phyloP scores from a whole-genome alignment of 768 basidiomycete species.

The Hygrocybe punicea region DNA sequence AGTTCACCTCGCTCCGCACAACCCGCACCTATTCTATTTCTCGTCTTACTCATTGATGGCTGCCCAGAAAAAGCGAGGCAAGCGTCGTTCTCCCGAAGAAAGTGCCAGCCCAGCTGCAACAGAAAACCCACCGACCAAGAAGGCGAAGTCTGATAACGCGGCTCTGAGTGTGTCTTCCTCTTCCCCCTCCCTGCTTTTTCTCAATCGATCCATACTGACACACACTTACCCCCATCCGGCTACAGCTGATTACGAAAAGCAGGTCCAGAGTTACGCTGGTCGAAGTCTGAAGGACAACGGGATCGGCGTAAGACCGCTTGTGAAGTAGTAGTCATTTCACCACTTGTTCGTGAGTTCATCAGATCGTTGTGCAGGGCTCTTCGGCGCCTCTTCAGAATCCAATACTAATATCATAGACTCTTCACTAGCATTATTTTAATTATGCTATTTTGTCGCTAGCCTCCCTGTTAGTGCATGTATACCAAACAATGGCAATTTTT shows the following conservation, averaged over 20 bases:
- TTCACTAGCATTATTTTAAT: neutral
- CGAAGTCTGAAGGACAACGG: slow-evolving; percentile 43
- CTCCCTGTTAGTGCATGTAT: neutral
- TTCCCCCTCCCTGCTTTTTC: neutral
- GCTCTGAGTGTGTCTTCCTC: slow-evolving; percentile 30
- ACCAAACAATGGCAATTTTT: neutral
- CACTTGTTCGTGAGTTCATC: neutral
- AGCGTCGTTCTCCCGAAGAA: slow-evolving; percentile 48
- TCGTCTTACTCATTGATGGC: neutral
- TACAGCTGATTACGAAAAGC: slow-evolving; percentile 40
- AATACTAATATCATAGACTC: neutral
- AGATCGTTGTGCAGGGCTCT: slow-evolving; percentile 5
- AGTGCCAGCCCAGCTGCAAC: slow-evolving; percentile 24
- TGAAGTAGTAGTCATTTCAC: slow-evolving; percentile 32
- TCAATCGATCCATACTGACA: neutral
- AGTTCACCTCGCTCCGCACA: slow-evolving; percentile 22
- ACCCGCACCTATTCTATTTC: neutral
- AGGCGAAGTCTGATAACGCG: slow-evolving; percentile 31
- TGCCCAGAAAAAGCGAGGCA: slow-evolving; percentile 56
- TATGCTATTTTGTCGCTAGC: neutral
- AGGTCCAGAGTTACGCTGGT: slow-evolving; percentile 40
- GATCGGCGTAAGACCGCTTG: slow-evolving; percentile 42
- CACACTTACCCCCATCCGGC: too few species aligned
- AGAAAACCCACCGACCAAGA: slow-evolving; percentile 42
- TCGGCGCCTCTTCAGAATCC: neutral